Base-by-base conservation (phyloP, 768 basidiomycete species). In the Basidioascus undulatus region DNA sequence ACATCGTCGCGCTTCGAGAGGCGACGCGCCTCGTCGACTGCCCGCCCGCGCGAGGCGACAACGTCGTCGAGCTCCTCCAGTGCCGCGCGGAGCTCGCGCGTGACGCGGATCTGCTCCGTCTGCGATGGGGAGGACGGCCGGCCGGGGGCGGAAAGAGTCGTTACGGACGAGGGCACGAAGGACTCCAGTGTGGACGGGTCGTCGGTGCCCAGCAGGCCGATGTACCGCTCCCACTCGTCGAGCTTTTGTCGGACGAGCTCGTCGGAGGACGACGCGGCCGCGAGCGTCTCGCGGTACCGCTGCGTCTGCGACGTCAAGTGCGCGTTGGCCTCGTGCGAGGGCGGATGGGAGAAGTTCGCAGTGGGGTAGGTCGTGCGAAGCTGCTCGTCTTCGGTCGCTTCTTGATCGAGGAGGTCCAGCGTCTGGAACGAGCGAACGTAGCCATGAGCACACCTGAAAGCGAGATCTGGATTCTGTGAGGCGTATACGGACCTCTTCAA, bases 321-420 rank as follows among this genome's bases (percentile, higher is more conserved):
- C 16, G 59, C 55, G 45, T 89, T 92, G 19, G 78, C 81, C 49
- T 78, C 70, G 49, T 77, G 67, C 0, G 87, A 92, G 1, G 76
- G 71, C 1, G 61, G 60, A 26, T 83, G 65, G 1, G 41, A 62
- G 37, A 50, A 47, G 12, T 51, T 42, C 26, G 54, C 47, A 11
- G 54, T 48, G 3, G 55, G 56, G 35, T 56, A 49, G 18, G 51
- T 41, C 6, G 46, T 37, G 57, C 42, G 68, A 49, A 34, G 58
- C 48, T 51, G 52, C 16, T 59, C 54, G 42, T 62, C 56, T 31
- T 55, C 54, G 1, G 56, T 58, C 19, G 67, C 66, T 46, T 66
- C 87, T 33, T 69, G 71, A 49, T 89, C 84, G n/a, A 98, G 60
- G 18, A 87, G 71, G 50, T 84, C 83, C 62, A 84, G 67, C 0